Percentiles rank a stretch among this genome's conserved stretches.
Evolutionary conservation across 2,329 filamentous ascomycete species (phyloP).

Genomic region (Passalora sequoiae): DNA sequence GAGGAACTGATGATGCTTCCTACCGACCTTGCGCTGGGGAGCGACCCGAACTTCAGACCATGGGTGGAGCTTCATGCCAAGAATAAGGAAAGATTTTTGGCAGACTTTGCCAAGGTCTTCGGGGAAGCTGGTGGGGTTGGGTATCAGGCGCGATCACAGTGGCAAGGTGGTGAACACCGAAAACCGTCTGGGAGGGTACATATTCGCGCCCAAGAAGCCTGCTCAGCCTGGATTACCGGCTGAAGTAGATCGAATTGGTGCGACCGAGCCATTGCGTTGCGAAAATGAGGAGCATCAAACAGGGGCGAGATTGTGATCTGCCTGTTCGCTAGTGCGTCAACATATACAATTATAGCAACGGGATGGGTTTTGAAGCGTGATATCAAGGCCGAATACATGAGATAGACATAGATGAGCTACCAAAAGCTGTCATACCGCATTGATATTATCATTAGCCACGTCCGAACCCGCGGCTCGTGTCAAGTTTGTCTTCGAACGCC

Average conservation of each 20-base stretch:
- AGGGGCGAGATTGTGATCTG: slow-evolving; percentile 37
- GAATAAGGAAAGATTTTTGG: slow-evolving; percentile 59
- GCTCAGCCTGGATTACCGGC: slow-evolving; percentile 35
- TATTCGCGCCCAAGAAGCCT: slow-evolving; percentile 55
- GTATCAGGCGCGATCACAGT: slow-evolving; percentile 51
- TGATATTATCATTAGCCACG: too few relatives aligned
- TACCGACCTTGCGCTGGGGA: slow-evolving; percentile 56
- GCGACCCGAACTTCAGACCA: slow-evolving; percentile 49
- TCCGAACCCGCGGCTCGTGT: too few relatives aligned
- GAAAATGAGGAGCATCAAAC: slow-evolving; percentile 35
- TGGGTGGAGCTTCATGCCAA: slow-evolving; percentile 57
- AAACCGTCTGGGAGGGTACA: slow-evolving; percentile 53
- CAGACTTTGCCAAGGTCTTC: slow-evolving; percentile 55
- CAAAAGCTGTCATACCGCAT: too few relatives aligned
- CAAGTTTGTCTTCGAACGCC: too few relatives aligned
- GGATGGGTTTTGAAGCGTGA: too few relatives aligned
- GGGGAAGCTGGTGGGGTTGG: slow-evolving; percentile 58
- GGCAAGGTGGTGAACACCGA: slow-evolving; percentile 54
- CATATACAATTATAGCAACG: too few relatives aligned
- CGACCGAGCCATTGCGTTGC: slow-evolving; percentile 40
- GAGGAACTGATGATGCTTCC: slow-evolving; percentile 63
- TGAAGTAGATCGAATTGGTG: slow-evolving; percentile 31
- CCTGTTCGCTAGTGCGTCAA: too few relatives aligned
- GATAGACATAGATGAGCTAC: too few relatives aligned
- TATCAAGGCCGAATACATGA: too few relatives aligned